Conservation (phyloP, 331 rosid species). For the Prunus yedoensis region DNA sequence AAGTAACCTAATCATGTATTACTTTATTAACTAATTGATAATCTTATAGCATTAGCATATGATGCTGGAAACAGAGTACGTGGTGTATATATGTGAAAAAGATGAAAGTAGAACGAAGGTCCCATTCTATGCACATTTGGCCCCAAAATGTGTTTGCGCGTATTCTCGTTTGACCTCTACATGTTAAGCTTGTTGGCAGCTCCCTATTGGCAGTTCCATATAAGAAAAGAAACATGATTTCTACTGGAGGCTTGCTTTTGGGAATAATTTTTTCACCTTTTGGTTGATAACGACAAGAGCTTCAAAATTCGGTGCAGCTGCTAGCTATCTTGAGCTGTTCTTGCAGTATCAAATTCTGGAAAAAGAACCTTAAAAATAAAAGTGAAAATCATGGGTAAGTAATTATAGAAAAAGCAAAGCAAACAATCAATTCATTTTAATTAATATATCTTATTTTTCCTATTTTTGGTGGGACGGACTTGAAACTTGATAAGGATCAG, state of each 20-base stretch:
- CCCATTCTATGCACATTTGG: neutral
- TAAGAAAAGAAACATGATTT: neutral
- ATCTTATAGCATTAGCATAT: too few species aligned
- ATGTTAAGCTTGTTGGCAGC: too few species aligned
- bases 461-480: too few species aligned
- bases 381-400: neutral
- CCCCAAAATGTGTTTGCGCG: neutral
- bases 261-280: neutral
- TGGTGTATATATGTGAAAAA: neutral
- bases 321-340: constrained; percentile 1
- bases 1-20: too few species aligned
- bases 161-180: neutral
- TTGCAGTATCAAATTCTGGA: neutral
- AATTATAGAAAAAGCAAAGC: neutral
- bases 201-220: neutral
- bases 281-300: neutral
- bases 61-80: neutral
- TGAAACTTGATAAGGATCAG: too few species aligned
- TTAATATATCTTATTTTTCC: neutral
- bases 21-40: too few species aligned
- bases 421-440: neutral
- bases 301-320: constrained; percentile 9
- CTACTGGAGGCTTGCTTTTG: neutral
- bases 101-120: neutral
- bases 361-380: neutral